A percentile compares a stretch with the other conserved stretches of the same genome.
Conservation (phyloP, 2,329 filamentous ascomycete species). For the Colletotrichum sp. region DNA sequence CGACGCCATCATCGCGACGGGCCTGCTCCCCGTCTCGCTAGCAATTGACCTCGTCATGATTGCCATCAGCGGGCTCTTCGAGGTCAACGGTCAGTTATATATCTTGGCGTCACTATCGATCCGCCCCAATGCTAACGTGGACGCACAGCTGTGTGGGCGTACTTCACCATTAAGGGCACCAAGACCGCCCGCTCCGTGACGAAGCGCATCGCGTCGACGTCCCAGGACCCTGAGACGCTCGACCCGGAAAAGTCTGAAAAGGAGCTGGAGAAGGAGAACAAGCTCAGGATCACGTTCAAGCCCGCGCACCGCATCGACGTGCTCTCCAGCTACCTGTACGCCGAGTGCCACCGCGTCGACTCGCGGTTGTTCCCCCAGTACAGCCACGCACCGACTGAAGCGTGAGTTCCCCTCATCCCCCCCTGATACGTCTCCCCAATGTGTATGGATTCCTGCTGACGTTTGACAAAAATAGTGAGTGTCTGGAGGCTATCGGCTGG, state of each 20-base stretch:
- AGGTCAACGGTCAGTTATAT: constrained; percentile 12
- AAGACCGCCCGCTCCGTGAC: constrained; percentile 17
- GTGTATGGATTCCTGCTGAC: background rate
- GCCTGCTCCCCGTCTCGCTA: constrained; percentile 4
- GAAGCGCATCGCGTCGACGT: constrained; percentile 9
- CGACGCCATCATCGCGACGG: constrained; percentile 17
- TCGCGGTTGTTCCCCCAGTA: constrained; percentile 9
- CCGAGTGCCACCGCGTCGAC: constrained; percentile 14
- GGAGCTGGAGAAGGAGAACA: constrained; percentile 17
- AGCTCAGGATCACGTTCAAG: constrained; percentile 8
- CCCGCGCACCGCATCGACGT: constrained; percentile 7
- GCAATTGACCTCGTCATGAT: constrained; percentile 12
- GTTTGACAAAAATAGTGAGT: background rate
- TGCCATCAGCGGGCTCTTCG: constrained; percentile 8
- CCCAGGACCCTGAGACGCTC: constrained; percentile 13
- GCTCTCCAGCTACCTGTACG: constrained; percentile 5
- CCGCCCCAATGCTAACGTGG: background rate
- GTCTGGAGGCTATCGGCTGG: constrained; percentile 14
- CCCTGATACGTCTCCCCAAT: too few species aligned
- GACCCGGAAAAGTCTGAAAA: constrained; percentile 4
- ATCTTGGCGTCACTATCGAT: background rate
- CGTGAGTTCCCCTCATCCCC: background rate
- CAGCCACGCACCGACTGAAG: constrained; percentile 8
- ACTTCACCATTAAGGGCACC: constrained; percentile 18
- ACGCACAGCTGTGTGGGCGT: constrained; percentile 2